Base-by-base conservation (phyloP, 2,329 filamentous ascomycete genomes). In the Fusarium pilosicola region DNA sequence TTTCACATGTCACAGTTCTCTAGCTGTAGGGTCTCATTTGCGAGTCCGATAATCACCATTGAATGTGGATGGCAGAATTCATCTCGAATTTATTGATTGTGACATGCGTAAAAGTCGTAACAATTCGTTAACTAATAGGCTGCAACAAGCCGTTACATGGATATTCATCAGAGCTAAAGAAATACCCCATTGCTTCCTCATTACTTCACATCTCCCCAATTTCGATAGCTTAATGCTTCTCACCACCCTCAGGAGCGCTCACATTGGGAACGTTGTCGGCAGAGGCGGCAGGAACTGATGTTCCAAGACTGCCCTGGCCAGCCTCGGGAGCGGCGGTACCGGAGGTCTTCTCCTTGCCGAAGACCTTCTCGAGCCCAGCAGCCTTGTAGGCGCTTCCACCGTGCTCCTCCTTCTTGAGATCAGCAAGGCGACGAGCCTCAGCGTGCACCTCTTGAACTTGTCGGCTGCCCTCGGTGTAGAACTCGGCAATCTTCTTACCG, bases 401-500 rank as follows among this genome's bases (percentile, higher is more conserved):
- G 51, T 86, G 82, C 81, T 90, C 87, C 70, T 90, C 84, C 81
- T 90, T 91, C 92, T 98, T 98, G 76, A 99, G 84, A 74, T 97
- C 91, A 56, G 96, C 96, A 62, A 99, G 87, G 76, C 96, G 91
- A 73, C 92, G 89, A 38, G 96, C 96, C 88, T 99, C 96, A 71
- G 88, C 89, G 85, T 99, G 96, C 52, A 99, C 96, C 81, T 99
- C 96, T 78, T 94, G 88, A 38, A 98, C 95, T 84, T 98, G 95
- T 85, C 94, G 94, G 81, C 93, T 91, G 73, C 93, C 90, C 76
- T 94, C 88, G 13, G 91, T 88, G 85, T 99, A 99, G 85, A 99
- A 99, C 72, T 92, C 87, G 76, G 94, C 93, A 70, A 99, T 85
- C 84, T 93, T 94, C 86, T 95, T 91, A 77, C 96, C 96, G 3